phyloP scores from a whole-genome alignment of 371 early-diverging fungal species.

The Mortierella sp. region DNA sequence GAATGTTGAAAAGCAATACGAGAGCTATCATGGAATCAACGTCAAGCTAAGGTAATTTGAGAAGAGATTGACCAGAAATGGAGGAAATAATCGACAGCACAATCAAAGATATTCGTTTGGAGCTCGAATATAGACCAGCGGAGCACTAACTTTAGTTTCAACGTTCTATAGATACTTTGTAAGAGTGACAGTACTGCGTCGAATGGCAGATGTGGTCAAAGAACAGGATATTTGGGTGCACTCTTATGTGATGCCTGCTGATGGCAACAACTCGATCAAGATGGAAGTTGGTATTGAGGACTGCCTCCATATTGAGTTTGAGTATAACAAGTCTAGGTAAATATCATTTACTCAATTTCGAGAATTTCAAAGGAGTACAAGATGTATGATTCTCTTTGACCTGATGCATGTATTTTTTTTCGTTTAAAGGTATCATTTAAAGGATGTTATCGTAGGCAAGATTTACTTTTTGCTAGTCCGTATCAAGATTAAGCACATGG shows the following conservation, averaged over 20 bases:
- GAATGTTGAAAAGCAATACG: slow-evolving; percentile 92
- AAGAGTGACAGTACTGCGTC: slow-evolving; percentile 79
- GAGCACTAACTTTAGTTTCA: background rate
- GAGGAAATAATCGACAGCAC: background rate
- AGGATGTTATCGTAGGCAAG: slow-evolving; percentile 98
- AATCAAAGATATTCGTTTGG: background rate
- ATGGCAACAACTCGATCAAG: slow-evolving; percentile 87
- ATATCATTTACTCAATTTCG: too few relatives aligned
- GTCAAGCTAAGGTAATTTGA: slow-evolving; percentile 84
- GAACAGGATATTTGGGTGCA: slow-evolving; percentile 90
- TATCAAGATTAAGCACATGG: slow-evolving; percentile 99
- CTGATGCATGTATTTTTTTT: background rate
- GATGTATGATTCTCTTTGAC: background rate
- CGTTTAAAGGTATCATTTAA: slow-evolving; percentile 81
- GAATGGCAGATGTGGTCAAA: slow-evolving; percentile 80
- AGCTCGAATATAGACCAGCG: background rate
- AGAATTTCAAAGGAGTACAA: background rate
- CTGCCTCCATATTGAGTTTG: slow-evolving; percentile 93
- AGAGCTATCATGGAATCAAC: slow-evolving; percentile 92
- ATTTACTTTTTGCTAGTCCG: slow-evolving; percentile 98
- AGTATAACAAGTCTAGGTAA: slow-evolving; percentile 76
- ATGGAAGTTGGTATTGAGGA: slow-evolving; percentile 98
- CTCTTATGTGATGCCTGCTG: slow-evolving; percentile 85
- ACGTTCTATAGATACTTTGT: slow-evolving; percentile 76
- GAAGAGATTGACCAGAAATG: background rate